A percentile compares a stretch with the other conserved stretches of the same genome.
phyloP scores from a whole-genome alignment of 1,284 basidiomycete genomes.

The Ceratorhiza oryzae-sativae region DNA sequence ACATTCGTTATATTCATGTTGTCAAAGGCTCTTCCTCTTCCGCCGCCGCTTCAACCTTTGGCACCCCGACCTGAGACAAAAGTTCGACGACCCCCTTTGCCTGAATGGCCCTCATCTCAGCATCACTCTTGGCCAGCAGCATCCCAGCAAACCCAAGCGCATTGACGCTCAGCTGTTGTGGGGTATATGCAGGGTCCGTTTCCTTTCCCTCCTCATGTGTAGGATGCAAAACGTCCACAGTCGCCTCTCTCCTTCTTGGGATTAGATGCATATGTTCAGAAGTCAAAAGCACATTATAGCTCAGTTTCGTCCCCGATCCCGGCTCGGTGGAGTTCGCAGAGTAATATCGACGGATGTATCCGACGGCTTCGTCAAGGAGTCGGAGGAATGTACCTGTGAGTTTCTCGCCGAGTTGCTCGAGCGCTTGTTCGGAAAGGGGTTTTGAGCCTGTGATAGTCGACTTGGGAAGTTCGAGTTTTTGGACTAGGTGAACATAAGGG shows the following conservation, averaged over 20 bases:
- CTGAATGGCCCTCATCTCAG: constrained; percentile 72
- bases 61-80: constrained; percentile 64
- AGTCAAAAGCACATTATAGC: constrained; percentile 86
- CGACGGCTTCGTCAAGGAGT: constrained; percentile 79
- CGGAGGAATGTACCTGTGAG: constrained; percentile 73
- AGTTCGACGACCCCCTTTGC: constrained; percentile 66
- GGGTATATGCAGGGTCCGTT: constrained; percentile 17
- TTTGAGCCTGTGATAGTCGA: constrained; percentile 7
- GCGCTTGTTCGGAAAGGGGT: constrained; percentile 14
- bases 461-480: constrained; percentile 41
- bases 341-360: constrained; percentile 62
- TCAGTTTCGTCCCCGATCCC: constrained; percentile 54
- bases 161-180: constrained; percentile 67
- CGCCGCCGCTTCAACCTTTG: background rate
- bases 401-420: constrained; percentile 58
- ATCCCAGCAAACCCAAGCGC: constrained; percentile 87
- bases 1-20: background rate
- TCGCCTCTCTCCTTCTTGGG: constrained; percentile 68
- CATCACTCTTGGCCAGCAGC: constrained; percentile 80
- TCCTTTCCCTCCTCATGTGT: background rate
- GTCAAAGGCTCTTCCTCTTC: constrained; percentile 1
- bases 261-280: constrained; percentile 83
- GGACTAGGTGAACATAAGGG: constrained; percentile 68
- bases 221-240: constrained; percentile 47
- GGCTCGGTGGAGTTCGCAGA: constrained; percentile 58